Evolutionary conservation across 2,329 filamentous ascomycete genomes (phyloP).

Genomic region (Blastomyces emzantsi): DNA sequence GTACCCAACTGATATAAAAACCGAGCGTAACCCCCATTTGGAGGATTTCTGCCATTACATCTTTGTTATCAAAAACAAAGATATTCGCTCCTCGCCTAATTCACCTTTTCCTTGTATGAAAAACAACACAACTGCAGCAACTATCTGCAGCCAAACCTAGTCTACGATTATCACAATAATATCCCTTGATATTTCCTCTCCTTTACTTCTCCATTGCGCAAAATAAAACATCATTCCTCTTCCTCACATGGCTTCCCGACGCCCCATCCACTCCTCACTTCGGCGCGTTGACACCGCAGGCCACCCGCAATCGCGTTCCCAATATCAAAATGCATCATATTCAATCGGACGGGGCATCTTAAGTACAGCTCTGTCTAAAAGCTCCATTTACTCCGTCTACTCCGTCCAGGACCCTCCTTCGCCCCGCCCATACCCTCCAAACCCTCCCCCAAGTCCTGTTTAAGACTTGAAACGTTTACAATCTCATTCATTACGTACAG

Average conservation of each 20-base stretch:
- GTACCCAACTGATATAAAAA: neutral
- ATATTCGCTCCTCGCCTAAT: neutral
- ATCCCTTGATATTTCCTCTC: neutral
- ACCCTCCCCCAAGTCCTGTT: constrained; percentile 33
- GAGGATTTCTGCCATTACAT: neutral
- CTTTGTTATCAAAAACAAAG: neutral
- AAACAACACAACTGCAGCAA: neutral
- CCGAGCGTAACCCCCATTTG: neutral
- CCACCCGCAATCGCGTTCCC: neutral
- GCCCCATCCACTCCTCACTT: neutral
- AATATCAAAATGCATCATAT: neutral
- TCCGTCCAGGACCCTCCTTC: constrained; percentile 21
- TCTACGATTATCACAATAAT: neutral
- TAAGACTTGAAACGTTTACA: constrained; percentile 13
- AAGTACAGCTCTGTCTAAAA: neutral
- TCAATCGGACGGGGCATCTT: neutral
- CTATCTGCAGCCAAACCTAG: neutral
- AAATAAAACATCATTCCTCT: neutral
- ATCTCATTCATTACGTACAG: neutral
- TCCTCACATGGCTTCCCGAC: neutral
- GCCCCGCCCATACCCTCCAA: constrained; percentile 30
- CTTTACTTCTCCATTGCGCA: neutral
- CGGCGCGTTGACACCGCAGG: neutral
- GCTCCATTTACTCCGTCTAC: neutral
- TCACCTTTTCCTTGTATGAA: neutral